Evolutionary conservation across 345 rosid species (phyloP).

Genomic region (Ceriops zippeliana): DNA sequence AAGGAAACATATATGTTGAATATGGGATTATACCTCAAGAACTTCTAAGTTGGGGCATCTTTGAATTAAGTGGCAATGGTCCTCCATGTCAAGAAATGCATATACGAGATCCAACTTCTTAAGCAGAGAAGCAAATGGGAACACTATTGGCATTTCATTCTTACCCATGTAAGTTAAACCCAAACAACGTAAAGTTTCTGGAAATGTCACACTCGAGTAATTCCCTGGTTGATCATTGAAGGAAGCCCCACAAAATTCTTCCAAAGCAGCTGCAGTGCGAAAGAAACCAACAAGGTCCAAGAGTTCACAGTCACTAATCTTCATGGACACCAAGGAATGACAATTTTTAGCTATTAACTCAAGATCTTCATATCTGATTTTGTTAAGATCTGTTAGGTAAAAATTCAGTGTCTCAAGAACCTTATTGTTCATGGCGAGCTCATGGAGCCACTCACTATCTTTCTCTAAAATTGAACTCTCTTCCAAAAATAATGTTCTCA

Average conservation of each 20-base stretch:
- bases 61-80: slow-evolving; percentile 73
- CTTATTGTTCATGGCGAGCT: slow-evolving; percentile 65
- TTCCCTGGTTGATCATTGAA: slow-evolving; percentile 50
- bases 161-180: slow-evolving; percentile 74
- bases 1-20: neutral
- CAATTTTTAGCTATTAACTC: slow-evolving; percentile 75
- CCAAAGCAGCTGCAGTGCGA: slow-evolving; percentile 54
- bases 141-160: slow-evolving; percentile 68
- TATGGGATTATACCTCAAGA: slow-evolving; percentile 63
- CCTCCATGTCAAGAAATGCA: slow-evolving; percentile 75
- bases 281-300: slow-evolving; percentile 68
- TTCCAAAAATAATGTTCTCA: slow-evolving; percentile 74
- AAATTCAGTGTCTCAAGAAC: slow-evolving; percentile 80
- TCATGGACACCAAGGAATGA: slow-evolving; percentile 58
- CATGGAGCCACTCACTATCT: slow-evolving; percentile 88
- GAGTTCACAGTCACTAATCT: slow-evolving; percentile 72
- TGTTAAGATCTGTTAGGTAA: slow-evolving; percentile 66
- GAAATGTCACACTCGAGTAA: slow-evolving; percentile 50
- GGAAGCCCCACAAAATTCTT: slow-evolving; percentile 91
- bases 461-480: slow-evolving; percentile 64
- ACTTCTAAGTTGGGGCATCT: slow-evolving; percentile 83
- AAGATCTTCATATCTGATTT: slow-evolving; percentile 58
- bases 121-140: slow-evolving; percentile 68
- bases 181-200: slow-evolving; percentile 56
- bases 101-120: slow-evolving; percentile 85